Base-by-base conservation (phyloP, 345 rosid species). In the Cardamine resedifolia region DNA sequence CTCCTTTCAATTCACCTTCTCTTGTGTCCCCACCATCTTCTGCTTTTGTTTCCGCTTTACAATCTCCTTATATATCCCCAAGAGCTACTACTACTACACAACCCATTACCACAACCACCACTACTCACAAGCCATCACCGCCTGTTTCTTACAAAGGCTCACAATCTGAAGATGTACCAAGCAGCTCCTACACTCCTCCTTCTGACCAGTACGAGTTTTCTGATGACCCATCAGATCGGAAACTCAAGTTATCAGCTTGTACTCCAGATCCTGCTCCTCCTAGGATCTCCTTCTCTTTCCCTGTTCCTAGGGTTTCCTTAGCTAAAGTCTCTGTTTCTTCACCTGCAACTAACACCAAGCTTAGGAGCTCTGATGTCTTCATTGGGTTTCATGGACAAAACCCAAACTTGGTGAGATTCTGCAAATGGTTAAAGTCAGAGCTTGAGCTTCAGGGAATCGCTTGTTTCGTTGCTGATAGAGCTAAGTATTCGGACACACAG, bases 371-470 rank as follows among this genome's bases (percentile, higher is more conserved):
- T 67, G 98, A 93, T 71, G 95, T 89, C 69, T 93, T 80, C 76
- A 84, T 93, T 11, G 96, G 97, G 66, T 89, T 85, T 77, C 92
- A 93, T 49, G 97, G 96, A 39, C 92, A 89, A 60, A 83, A 87
- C 80, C 92, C 96, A 31, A 90, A 85, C 82, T 75, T 93, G 79
- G 69, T 83, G 38, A 86, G 94, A 49, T 90, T 93, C 77, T 89
- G 91, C 70, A 90, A 90, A 82, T 93, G 98, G 98, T 78, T 93
- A 24, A 93, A 90, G 79, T 93, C 97, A 16, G 97, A 93, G 82
- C 90, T 89, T 44, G 96, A 93, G 84, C 85, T 90, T 69, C 94
- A 90, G 79, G 97, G 98, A 3, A 90, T 93, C 58, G 98, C 94
- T 56, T 90, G 97, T 60, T 93, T 93, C 51, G 88, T 90, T 15